phyloP scores from a whole-genome alignment of 768 basidiomycete genomes.

The Lactarius indigo region DNA sequence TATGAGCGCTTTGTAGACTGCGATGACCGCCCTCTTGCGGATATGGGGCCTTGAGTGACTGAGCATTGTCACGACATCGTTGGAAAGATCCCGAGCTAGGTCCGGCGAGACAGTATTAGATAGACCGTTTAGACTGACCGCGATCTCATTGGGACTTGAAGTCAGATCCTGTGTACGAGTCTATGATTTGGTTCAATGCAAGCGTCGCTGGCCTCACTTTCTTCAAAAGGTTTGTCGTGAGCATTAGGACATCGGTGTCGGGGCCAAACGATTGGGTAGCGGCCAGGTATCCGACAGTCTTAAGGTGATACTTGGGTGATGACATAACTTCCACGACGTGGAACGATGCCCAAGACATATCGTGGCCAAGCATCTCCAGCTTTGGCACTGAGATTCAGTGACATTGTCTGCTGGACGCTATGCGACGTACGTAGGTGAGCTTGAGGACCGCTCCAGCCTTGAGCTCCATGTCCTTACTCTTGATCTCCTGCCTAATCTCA shows the following conservation, averaged over 20 bases:
- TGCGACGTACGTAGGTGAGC: constrained; percentile 83
- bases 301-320: constrained; percentile 84
- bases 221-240: constrained; percentile 93
- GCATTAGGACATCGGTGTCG: constrained; percentile 95
- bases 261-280: constrained; percentile 87
- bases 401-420: constrained; percentile 18
- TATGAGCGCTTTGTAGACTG: constrained; percentile 72
- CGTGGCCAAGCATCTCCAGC: constrained; percentile 97
- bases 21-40: constrained; percentile 85
- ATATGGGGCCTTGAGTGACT: constrained; percentile 87
- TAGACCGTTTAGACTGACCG: constrained; percentile 76
- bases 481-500: constrained; percentile 90
- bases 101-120: constrained; percentile 82
- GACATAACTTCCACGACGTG: constrained; percentile 99
- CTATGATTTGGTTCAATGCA: constrained; percentile 22
- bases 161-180: constrained; percentile 63
- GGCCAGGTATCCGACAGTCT: constrained; percentile 93
- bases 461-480: constrained; percentile 92
- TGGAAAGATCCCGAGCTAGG: constrained; percentile 85
- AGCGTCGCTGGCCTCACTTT: constrained; percentile 53
- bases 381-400: constrained; percentile 35
- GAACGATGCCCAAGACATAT: constrained; percentile 95
- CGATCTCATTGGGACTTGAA: constrained; percentile 70
- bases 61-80: constrained; percentile 80
- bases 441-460: constrained; percentile 95